These are phyloP conservation scores for Suillus fuscotomentosus DNA, from an alignment of 768 basidiomycete genomes.

Conservation along the genomic window DNA sequence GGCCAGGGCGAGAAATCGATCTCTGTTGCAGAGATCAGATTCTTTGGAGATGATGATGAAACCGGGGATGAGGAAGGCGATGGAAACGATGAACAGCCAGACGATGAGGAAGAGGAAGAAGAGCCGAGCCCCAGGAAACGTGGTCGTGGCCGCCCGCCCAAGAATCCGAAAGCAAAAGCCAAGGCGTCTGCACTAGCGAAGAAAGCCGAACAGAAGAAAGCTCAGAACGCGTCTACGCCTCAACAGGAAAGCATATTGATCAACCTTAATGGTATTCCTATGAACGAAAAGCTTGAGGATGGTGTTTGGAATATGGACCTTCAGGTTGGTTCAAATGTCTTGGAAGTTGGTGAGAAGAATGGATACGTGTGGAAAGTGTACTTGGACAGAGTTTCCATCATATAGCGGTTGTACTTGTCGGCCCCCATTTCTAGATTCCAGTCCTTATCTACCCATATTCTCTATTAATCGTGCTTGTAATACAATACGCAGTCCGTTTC, in stretches of 20 bases:
- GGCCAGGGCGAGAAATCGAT: constrained; percentile 55
- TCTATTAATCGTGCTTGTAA: constrained; percentile 2
- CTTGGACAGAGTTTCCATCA: constrained; percentile 42
- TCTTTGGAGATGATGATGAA: constrained; percentile 57
- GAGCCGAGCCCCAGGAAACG: constrained; percentile 40
- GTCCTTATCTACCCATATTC: background rate
- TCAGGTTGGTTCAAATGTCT: constrained; percentile 53
- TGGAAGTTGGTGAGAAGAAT: constrained; percentile 74
- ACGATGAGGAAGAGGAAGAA: constrained; percentile 41
- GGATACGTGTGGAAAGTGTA: constrained; percentile 73
- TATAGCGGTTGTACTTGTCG: constrained; percentile 14
- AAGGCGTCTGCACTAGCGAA: constrained; percentile 33
- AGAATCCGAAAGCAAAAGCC: constrained; percentile 31
- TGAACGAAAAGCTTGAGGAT: constrained; percentile 44
- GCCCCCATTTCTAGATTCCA: background rate
- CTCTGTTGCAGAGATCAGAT: constrained; percentile 51
- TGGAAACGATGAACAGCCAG: constrained; percentile 40
- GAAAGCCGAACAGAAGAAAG: constrained; percentile 41
- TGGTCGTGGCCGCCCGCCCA: constrained; percentile 36
- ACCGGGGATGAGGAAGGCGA: constrained; percentile 57
- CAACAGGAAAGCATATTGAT: constrained; percentile 53
- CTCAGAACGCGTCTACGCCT: constrained; percentile 39
- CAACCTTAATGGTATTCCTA: constrained; percentile 57
- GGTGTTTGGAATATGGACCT: constrained; percentile 65
- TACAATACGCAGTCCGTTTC: constrained; percentile 1